Conservation (phyloP, 2,329 filamentous ascomycete genomes). For the Aspergillus piperis region DNA sequence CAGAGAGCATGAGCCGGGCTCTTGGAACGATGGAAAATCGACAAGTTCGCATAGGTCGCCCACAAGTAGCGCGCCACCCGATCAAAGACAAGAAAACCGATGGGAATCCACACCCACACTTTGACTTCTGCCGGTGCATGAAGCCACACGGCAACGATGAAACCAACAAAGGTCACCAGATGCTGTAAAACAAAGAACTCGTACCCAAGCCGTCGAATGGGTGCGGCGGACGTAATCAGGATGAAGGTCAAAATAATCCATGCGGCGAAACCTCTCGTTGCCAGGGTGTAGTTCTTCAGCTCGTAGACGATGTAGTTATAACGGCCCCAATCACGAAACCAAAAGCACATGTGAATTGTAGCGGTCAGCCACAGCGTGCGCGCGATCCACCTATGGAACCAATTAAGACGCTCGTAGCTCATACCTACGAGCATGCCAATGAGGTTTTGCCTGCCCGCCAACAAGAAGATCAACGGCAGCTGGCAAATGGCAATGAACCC, state of each 20-base stretch:
- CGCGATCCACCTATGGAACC: constrained; percentile 56
- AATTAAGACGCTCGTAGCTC: constrained; percentile 54
- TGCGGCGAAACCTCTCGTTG: constrained; percentile 54
- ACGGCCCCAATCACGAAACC: constrained; percentile 54
- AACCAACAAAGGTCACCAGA: constrained; percentile 53
- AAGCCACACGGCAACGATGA: constrained; percentile 51
- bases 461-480: constrained; percentile 57
- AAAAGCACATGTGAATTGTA: constrained; percentile 58
- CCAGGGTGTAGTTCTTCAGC: constrained; percentile 51
- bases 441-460: constrained; percentile 59
- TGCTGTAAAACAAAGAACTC: constrained; percentile 59
- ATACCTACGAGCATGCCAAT: constrained; percentile 51
- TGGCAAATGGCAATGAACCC: constrained; percentile 57
- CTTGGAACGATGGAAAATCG: constrained; percentile 39
- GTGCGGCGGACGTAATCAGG: constrained; percentile 52
- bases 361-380: constrained; percentile 55
- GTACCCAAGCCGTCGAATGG: constrained; percentile 53
- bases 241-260: constrained; percentile 56
- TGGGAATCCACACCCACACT: constrained; percentile 50
- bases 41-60: constrained; percentile 44
- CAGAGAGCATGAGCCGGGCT: constrained; percentile 29
- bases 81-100: constrained; percentile 51
- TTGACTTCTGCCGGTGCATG: constrained; percentile 50
- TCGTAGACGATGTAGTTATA: constrained; percentile 54
- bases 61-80: constrained; percentile 41